Evolutionary conservation across 164 flowering plant genomes (phyloP), one percentile per base, ranked within the genome.

Genomic region (Dillenia suffruticosa): DNA sequence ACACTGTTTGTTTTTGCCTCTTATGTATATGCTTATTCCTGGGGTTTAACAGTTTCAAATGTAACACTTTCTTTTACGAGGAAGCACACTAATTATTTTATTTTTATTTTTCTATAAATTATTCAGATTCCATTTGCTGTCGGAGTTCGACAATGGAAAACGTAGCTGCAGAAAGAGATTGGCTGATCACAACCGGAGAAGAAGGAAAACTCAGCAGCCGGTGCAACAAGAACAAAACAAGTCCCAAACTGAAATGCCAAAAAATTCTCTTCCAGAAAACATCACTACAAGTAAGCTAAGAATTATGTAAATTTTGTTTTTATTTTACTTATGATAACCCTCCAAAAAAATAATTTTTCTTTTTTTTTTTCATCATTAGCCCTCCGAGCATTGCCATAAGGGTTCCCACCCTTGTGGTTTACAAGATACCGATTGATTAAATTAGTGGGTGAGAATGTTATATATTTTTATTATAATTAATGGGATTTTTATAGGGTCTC

Each of bases 121-220:
- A 12, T 58, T 26, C 63, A 82, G 93, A 57, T 84, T 87, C 54
- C 90, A 85, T 63, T 66, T 79, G 13, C 78, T 86, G 11, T 67
- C 82, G 51, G 84, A 85, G 62, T 87, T 83, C 45, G 88, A 84
- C 45, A 82, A 88, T 24, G 90, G 89, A 9, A 88, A 88, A 65
- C 69, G 94, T 11, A 88, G 94, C 56, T 88, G 94, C 74, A 76
- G 94, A 63, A 88, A 77, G 67, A 74, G 94, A 58, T 45, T 88
- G 50, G 94, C 90, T 1, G 94, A 85, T 68, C 94, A 88, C 68
- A 88, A 88, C 61, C 81, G 83, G 14, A 72, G 94, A 13, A 45
- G 94, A 60, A 63, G 90, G 17, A 87, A 85, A 60, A 74, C 77
- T 0, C 79, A 82, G 59, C 85, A 77, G 45, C 19, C 69, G 8